Evolutionary conservation across 1,284 basidiomycete genomes (phyloP).

Genomic region (Trametes sp.): DNA sequence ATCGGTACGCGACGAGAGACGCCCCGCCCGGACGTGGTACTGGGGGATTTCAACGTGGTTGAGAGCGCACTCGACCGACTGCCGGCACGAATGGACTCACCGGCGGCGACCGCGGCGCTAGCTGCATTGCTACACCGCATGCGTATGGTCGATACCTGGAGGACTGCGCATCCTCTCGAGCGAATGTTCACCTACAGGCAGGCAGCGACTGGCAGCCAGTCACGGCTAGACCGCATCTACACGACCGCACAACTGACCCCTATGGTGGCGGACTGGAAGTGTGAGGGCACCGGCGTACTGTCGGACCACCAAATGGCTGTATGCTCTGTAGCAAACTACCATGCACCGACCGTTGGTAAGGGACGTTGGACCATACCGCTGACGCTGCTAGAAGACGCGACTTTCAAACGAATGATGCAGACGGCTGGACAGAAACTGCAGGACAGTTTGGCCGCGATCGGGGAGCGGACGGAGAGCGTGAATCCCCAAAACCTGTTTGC

Average conservation of each 20-base stretch:
- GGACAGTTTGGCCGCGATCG: background rate
- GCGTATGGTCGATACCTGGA: slow-evolving; percentile 45
- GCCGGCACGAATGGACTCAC: slow-evolving; percentile 36
- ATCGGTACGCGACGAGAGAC: slow-evolving; percentile 8
- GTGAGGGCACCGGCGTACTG: slow-evolving; percentile 1
- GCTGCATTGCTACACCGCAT: slow-evolving; percentile 13
- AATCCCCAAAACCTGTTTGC: background rate
- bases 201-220: slow-evolving; percentile 28
- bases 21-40: slow-evolving; percentile 41
- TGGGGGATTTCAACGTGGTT: slow-evolving; percentile 52
- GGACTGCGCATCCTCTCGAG: slow-evolving; percentile 36
- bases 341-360: slow-evolving; percentile 39
- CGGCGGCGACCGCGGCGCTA: background rate
- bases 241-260: slow-evolving; percentile 33
- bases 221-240: slow-evolving; percentile 44
- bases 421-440: background rate
- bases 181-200: slow-evolving; percentile 41
- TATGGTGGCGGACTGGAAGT: slow-evolving; percentile 36
- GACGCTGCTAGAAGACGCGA: slow-evolving; percentile 34
- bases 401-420: slow-evolving; percentile 4
- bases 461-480: background rate
- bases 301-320: slow-evolving; percentile 32
- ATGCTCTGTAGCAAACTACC: slow-evolving; percentile 31
- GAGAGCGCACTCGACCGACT: slow-evolving; percentile 47
- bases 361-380: slow-evolving; percentile 42